Percentiles rank a stretch among this genome's conserved stretches.
phyloP scores from a whole-genome alignment of 2,329 filamentous ascomycete species.

The Juglanconis sp. region DNA sequence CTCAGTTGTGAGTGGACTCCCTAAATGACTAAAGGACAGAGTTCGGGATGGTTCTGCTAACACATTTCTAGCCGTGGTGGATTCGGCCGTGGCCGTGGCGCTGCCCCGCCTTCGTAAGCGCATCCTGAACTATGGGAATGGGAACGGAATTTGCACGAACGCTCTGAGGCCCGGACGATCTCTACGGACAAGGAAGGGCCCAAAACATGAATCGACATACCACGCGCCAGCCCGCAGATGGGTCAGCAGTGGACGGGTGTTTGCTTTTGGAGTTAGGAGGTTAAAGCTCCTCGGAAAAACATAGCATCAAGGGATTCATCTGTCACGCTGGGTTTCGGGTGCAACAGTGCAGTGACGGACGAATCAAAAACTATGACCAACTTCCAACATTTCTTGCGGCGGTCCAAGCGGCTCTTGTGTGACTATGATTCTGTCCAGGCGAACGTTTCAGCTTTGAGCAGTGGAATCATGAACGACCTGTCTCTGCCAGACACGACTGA shows the following conservation, averaged over 20 bases:
- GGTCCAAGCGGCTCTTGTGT: neutral
- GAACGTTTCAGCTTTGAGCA: too few relatives aligned
- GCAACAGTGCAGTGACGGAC: conserved; percentile 17
- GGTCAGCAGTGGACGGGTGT: conserved; percentile 26
- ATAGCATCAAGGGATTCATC: conserved; percentile 28
- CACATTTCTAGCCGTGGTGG: conserved; percentile 66
- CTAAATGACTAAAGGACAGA: conserved; percentile 7
- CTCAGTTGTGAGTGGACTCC: conserved; percentile 67
- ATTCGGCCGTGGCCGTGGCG: conserved; percentile 83
- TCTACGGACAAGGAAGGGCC: conserved; percentile 22
- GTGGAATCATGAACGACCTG: too few relatives aligned
- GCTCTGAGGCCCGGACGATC: conserved; percentile 17
- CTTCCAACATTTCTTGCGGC: conserved; percentile 5
- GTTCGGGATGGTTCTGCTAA: conserved; percentile 33
- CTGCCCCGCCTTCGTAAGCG: conserved; percentile 64
- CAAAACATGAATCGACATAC: conserved; percentile 23
- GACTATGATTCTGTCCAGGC: neutral
- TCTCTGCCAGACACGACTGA: too few relatives aligned
- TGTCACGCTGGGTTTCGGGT: conserved; percentile 18
- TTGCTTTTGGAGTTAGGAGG: conserved; percentile 31
- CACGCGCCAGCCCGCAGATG: conserved; percentile 26
- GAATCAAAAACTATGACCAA: conserved; percentile 18
- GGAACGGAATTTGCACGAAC: conserved; percentile 19
- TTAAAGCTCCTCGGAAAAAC: conserved; percentile 30
- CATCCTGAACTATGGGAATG: conserved; percentile 33